Base-by-base conservation (phyloP, 2,329 filamentous ascomycete genomes). In the Harringtonia lauricola region DNA sequence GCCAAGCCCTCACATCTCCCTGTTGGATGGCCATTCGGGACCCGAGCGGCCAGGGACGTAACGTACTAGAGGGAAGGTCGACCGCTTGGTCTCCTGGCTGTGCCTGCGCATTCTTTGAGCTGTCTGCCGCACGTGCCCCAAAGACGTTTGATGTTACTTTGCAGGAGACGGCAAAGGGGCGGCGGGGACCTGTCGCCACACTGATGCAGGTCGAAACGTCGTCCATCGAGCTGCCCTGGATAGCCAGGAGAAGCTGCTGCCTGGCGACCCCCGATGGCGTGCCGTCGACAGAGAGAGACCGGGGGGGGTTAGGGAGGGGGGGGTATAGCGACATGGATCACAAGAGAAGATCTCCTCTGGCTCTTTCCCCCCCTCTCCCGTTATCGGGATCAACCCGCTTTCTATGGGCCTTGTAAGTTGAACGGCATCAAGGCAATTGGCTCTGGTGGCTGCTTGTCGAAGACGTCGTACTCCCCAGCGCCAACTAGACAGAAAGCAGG, bases 91-190 rank as follows among this genome's bases (percentile, higher is more conserved):
- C n/a, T n/a, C n/a, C 24, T 26, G 24, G 24, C 24, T 26, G 10
- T 26, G 24, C 24, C 10, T 26, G 24, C 7, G n/a, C n/a, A n/a
- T n/a, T n/a, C n/a, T n/a, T n/a, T n/a, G 10, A 26, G 24, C 24
- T 26, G 24, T 10, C 24, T 26, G 24, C 24, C 24, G 24, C 24
- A 26, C 24, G 24, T 26, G 13, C 36, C 37, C 37, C 28, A 14
- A 35, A 15, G 24, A 38, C 31, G 65, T 66, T 65, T 68, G 64
- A 67, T 64, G 59, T 62, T 62, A 67, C 65, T 68, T 64, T 67
- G 57, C 54, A 58, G 31, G 19, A 39, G 36, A 42, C 19, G 42
- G 31, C 43, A 43, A 47, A 46, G 47, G 45, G 47, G 47, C 14
- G 36, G 47, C 34, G 45, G 44, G 24, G 42, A 36, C 62, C 56